Percentiles rank a stretch among this genome's conserved stretches.
phyloP scores from a whole-genome alignment of 768 basidiomycete species.

The Amylocystis lapponica region DNA sequence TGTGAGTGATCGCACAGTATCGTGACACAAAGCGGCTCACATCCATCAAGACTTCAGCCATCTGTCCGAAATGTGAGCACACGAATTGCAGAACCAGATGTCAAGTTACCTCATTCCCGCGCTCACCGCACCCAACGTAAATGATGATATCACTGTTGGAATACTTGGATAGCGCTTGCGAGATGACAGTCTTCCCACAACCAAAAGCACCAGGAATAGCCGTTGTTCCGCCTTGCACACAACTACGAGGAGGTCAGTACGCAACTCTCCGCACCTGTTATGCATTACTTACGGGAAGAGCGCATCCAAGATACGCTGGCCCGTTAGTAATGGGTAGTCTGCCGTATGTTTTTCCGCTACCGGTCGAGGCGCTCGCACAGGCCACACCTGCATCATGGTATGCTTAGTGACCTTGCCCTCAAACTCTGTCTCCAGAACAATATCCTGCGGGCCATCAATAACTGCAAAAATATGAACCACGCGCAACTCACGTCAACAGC shows the following conservation, averaged over 20 bases:
- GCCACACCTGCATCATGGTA: conserved; percentile 98
- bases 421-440: conserved; percentile 96
- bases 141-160: conserved; percentile 99
- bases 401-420: conserved; percentile 92
- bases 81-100: background rate
- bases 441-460: conserved; percentile 49
- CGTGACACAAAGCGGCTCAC: too few species aligned
- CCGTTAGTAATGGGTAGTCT: conserved; percentile 86
- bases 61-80: conserved; percentile 35
- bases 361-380: conserved; percentile 95
- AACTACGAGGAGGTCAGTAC: too few species aligned
- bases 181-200: conserved; percentile 98
- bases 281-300: conserved; percentile 93
- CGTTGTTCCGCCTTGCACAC: conserved; percentile 93
- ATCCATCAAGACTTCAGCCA: conserved; percentile 99
- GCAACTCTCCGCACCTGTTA: too few species aligned
- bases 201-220: conserved; percentile 99
- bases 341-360: conserved; percentile 94
- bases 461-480: background rate
- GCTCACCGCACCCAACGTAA: conserved; percentile 98
- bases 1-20: background rate
- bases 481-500: conserved; percentile 64
- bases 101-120: conserved; percentile 81
- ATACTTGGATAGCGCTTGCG: conserved; percentile 95
- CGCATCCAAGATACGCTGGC: conserved; percentile 95